Conservation (phyloP, 345 rosid genomes). For the Ailanthus altissimus region DNA sequence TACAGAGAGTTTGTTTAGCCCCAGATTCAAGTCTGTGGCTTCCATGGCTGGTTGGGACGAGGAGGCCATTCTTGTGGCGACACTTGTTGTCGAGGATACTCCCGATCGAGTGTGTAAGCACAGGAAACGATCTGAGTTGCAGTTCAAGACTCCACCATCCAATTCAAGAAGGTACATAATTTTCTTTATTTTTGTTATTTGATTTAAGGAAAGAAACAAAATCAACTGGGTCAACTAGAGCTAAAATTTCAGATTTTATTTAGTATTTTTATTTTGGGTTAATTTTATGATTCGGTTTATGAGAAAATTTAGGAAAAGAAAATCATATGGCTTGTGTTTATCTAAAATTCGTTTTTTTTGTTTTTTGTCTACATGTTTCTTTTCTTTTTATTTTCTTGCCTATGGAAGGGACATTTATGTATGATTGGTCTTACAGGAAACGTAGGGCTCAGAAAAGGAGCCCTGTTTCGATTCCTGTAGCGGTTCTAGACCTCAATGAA, state of each 20-base stretch:
- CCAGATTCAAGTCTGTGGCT: constrained; percentile 81
- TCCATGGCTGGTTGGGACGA: constrained; percentile 99
- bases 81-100: constrained; percentile 82
- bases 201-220: background rate
- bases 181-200: background rate
- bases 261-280: background rate
- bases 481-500: constrained; percentile 61
- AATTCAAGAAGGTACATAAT: constrained; percentile 66
- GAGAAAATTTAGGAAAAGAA: background rate
- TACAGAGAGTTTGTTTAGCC: constrained; percentile 57
- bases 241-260: background rate
- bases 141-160: constrained; percentile 67
- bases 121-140: constrained; percentile 56
- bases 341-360: background rate
- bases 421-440: constrained; percentile 40
- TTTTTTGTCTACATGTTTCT: background rate
- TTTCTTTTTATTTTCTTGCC: constrained; percentile 8
- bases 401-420: background rate
- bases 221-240: too few relatives aligned
- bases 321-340: background rate
- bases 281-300: background rate
- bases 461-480: constrained; percentile 39
- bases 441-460: constrained; percentile 57
- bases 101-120: constrained; percentile 67
- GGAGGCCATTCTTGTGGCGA: constrained; percentile 71